phyloP scores from a whole-genome alignment of 345 rosid genomes.

The Lenwebbia sp. region DNA sequence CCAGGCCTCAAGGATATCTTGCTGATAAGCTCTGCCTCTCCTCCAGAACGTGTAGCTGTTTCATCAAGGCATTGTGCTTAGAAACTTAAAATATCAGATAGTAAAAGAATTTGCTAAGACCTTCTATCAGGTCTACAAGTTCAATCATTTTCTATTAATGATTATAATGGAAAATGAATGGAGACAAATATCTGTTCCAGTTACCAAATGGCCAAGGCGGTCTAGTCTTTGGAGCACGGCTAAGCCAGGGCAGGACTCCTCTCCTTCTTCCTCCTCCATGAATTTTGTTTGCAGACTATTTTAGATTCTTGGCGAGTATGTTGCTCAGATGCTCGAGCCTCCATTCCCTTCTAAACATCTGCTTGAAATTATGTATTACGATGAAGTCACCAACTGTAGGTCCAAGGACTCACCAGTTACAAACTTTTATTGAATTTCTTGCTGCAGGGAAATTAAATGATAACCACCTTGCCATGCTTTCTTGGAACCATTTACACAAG shows the following conservation, averaged over 20 bases:
- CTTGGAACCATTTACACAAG: background rate
- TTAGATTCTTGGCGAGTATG: background rate
- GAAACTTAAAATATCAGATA: background rate
- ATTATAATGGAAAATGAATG: background rate
- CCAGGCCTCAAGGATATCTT: background rate
- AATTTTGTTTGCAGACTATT: background rate
- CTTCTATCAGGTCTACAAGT: background rate
- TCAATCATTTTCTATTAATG: background rate
- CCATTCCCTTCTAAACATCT: background rate
- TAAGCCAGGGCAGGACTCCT: background rate
- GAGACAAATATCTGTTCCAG: background rate
- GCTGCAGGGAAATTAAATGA: constrained; percentile 1
- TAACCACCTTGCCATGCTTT: constrained; percentile 7
- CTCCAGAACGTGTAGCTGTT: constrained; percentile 18
- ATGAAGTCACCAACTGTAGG: background rate
- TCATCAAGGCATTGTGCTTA: background rate
- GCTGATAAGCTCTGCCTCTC: constrained; percentile 11
- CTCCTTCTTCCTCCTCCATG: background rate
- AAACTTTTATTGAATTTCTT: background rate
- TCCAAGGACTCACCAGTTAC: background rate
- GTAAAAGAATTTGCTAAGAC: background rate
- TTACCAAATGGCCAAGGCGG: constrained; percentile 29
- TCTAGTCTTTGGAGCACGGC: constrained; percentile 24
- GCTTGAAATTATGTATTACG: background rate
- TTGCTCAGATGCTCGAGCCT: background rate